A percentile compares a stretch with the other conserved stretches of the same genome.
Conservation (phyloP, 495 filamentous ascomycete species). For the Corynascus novoguineensis region DNA sequence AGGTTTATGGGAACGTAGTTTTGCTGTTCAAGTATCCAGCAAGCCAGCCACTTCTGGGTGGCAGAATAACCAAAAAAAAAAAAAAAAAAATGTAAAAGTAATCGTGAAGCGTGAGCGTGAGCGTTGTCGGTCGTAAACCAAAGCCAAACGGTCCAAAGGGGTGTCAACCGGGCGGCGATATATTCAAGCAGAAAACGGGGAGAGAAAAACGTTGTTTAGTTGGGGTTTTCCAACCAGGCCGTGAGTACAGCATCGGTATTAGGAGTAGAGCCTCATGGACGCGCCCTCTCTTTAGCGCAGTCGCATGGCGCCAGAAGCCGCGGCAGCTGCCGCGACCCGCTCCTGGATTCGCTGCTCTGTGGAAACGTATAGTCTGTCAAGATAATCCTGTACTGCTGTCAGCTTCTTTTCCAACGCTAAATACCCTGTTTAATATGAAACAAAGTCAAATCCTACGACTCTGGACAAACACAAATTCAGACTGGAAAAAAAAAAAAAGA, state of each 20-base stretch:
- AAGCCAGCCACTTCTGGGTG: neutral
- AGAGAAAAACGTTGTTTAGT: constrained; percentile 6
- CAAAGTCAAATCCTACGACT: no score
- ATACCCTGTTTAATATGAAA: no score
- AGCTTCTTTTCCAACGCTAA: no score
- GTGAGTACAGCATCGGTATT: neutral
- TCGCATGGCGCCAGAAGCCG: constrained; percentile 36
- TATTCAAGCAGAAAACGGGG: neutral
- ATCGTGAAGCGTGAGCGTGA: neutral
- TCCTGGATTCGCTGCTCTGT: constrained; percentile 74
- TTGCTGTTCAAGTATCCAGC: neutral
- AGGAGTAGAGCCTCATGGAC: neutral
- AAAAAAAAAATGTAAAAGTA: no score
- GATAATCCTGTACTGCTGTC: constrained; percentile 40
- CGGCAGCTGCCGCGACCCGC: constrained; percentile 42
- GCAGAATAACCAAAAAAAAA: no score
- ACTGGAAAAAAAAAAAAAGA: neutral
- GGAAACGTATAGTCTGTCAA: constrained; percentile 62
- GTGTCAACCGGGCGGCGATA: neutral
- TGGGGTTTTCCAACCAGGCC: neutral
- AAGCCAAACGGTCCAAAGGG: neutral
- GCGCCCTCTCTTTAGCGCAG: constrained; percentile 31
- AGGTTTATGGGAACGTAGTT: neutral
- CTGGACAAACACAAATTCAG: neutral
- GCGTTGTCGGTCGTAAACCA: neutral